Evolutionary conservation across 371 early-diverging fungal genomes (phyloP), one percentile per base, ranked within the genome.

Genomic region (Cladochytrium tenue): DNA sequence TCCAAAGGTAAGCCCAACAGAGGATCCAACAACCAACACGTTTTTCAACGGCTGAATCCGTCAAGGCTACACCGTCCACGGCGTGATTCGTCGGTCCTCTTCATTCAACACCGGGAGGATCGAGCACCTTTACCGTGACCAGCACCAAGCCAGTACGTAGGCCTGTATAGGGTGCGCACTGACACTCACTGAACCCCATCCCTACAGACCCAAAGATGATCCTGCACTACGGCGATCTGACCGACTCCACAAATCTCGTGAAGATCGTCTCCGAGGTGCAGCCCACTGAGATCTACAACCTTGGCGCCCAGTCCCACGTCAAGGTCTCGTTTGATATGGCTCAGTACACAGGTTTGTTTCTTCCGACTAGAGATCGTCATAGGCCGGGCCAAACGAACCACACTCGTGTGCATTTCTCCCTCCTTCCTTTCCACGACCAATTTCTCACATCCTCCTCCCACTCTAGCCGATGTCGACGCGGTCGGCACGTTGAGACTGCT

Each of bases 311-410:
- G 63, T 89, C 89, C 34, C 92, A 92, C 67, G 93, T 93, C 76
- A 92, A 91, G 77, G 92, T 93, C 27, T 92, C 92, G 5, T 93
- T 93, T 73, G 92, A 92, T 63, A 90, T 92, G 91, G 88, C 93
- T 34, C 92, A 92, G 75, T 93, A 93, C 79, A 93, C 91, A 43
- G 90, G 90, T 77, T 13, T 33, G 58, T 27, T 17, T 43, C 43
- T 7, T 20, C 43, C n/a, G n/a, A n/a, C n/a, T n/a, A n/a, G n/a
- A n/a, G 32, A 36, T 17, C 13, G 32, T 5, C 26, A 26, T 66
- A 4, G 33, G 32, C 3, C 1, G 10, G 25, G 15, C 51, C 23
- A 63, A 4, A 32, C 25, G 23, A 28, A 36, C 20, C 20, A 53
- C 23, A 5, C 15, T n/a, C n/a, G n/a, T n/a, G n/a, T n/a, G n/a